A percentile compares a stretch with the other conserved stretches of the same genome.
These are phyloP conservation scores for Phytopythium montanum DNA, from an alignment of 352 stramenopile species.

Conservation along the genomic window DNA sequence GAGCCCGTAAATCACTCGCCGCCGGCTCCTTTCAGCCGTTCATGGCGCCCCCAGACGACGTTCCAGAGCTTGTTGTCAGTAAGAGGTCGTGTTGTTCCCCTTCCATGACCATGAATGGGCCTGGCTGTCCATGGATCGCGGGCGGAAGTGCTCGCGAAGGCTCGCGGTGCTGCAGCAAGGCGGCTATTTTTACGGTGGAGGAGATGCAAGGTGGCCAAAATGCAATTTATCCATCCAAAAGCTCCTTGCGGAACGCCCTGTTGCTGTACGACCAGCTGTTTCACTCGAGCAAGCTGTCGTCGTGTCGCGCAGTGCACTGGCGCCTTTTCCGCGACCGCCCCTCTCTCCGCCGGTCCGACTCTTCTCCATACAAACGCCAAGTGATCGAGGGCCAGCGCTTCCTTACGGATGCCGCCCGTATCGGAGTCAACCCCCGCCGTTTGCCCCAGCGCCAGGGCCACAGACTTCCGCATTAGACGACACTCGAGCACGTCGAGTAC, in stretches of 20 bases:
- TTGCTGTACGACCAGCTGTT: background rate
- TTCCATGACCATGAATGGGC: no score
- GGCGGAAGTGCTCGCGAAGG: no score
- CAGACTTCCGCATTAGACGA: slow-evolving; percentile 6
- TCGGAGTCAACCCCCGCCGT: background rate
- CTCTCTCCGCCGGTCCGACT: background rate
- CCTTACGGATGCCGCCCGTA: background rate
- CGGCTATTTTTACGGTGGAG: no score
- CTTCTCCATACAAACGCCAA: slow-evolving; percentile 1
- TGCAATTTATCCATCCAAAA: no score
- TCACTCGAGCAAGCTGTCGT: background rate
- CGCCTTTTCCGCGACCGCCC: background rate
- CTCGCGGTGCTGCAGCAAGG: no score
- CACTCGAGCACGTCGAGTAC: slow-evolving; percentile 5
- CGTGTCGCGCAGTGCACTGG: background rate
- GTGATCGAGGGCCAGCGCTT: background rate
- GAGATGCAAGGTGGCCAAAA: background rate
- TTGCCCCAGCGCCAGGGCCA: background rate
- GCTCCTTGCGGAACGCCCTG: no score
- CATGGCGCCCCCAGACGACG: no score
- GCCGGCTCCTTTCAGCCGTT: background rate
- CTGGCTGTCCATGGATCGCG: no score
- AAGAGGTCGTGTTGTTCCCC: background rate
- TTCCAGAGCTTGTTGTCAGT: background rate
- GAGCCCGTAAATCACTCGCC: background rate